Base-by-base conservation (phyloP, 306 rosid genomes). In the Prunus campanulata region DNA sequence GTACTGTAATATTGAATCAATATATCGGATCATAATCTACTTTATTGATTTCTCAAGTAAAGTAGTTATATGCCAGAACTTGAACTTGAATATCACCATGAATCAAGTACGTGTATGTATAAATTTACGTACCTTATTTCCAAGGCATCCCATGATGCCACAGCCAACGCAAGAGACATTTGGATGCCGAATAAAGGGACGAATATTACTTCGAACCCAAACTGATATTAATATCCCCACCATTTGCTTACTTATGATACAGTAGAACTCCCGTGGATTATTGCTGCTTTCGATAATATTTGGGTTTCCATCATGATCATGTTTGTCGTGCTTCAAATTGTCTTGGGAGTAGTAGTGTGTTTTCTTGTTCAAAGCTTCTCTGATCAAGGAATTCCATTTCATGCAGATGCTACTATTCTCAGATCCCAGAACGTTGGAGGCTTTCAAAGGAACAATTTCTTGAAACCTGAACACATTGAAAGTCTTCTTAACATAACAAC, bases 241-340 rank as follows among this genome's bases (percentile, higher is more conserved):
- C 98, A 94, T 94, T 78, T 94, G 96, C 76, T 90, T 94, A 80
- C 98, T 89, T 74, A 88, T 78, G 22, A 94, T 85, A 78, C 97
- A 92, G 69, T 90, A 77, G 64, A 86, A 89, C 10, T 85, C 88
- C 2, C 82, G 83, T 65, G 83, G 29, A 5, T 46, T 0, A 18
- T 7, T 44, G 46, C 24, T 42, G 55, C 47, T 69, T 47, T 47
- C 72, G 13, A 22, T 27, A 24, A 39, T 6, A 39, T 39, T 39
- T 39, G 44, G 44, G 44, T 39, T 39, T 39, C 9, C 44, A 6
- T 6, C 44, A 7, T 68, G 76, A 66, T 46, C 66, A 44, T 4
- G 48, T 12, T 20, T 44, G 60, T 78, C 73, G 27, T 20, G 14
- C 22, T 39, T 25, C 7, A 48, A 48, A 48, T 59, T 77, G 15